These are phyloP conservation scores for Rauvolfia tetraphylla DNA, from an alignment of 257 asterid genomes.

Conservation along the genomic window DNA sequence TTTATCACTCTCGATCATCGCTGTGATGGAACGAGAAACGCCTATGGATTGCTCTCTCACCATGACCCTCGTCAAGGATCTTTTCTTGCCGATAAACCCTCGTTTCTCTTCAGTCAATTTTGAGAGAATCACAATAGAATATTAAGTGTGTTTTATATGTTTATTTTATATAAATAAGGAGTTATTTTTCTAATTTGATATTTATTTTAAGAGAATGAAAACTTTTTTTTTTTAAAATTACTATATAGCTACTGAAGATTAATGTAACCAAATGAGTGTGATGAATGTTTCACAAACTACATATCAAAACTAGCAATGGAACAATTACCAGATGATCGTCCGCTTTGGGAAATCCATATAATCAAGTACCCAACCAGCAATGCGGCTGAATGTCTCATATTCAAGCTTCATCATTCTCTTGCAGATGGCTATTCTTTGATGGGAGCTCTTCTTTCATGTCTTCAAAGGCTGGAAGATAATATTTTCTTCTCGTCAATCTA, in stretches of 20 bases:
- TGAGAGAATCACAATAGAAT: too few species aligned
- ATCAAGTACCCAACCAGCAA: conserved; percentile 49
- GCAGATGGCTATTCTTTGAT: conserved; percentile 74
- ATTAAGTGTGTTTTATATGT: too few species aligned
- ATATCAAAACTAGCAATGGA: conserved; percentile 46
- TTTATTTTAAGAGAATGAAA: too few species aligned
- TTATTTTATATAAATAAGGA: too few species aligned
- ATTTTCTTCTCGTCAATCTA: conserved; percentile 35
- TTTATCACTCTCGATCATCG: conserved; percentile 9
- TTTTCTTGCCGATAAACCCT: conserved; percentile 23
- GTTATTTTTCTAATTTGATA: too few species aligned
- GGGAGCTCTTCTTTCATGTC: conserved; percentile 79
- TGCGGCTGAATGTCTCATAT: conserved; percentile 40
- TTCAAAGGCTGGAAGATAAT: conserved; percentile 52
- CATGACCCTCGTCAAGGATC: conserved; percentile 8
- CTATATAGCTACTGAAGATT: too few species aligned
- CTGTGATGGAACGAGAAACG: conserved; percentile 21
- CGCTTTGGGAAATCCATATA: conserved; percentile 75
- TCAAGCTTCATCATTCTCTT: conserved; percentile 68
- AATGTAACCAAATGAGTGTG: conserved; percentile 38
- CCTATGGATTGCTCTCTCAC: conserved; percentile 12
- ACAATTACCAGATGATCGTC: conserved; percentile 32
- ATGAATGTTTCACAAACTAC: conserved; percentile 38
- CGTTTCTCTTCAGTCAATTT: conserved; percentile 30
- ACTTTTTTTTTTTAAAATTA: too few species aligned